phyloP scores from a whole-genome alignment of 2,329 filamentous ascomycete species.

The Venturia pyrina region DNA sequence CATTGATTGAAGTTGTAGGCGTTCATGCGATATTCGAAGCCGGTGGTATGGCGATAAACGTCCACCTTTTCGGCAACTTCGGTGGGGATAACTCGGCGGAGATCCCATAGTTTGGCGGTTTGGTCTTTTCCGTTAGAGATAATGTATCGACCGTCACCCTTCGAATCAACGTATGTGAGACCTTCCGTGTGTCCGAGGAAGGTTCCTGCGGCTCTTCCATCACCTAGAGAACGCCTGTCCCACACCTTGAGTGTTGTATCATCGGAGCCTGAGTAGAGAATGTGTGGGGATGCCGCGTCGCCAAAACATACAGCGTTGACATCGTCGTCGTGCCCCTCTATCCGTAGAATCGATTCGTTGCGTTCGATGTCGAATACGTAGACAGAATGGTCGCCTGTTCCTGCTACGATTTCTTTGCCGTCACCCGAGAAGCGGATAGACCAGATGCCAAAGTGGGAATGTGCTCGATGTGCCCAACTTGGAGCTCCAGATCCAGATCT shows the following conservation, averaged over 20 bases:
- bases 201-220: conserved; percentile 52
- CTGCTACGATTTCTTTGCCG: conserved; percentile 80
- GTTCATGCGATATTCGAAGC: conserved; percentile 67
- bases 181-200: conserved; percentile 58
- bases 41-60: conserved; percentile 46
- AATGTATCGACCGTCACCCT: conserved; percentile 82
- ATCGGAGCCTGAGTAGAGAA: conserved; percentile 91
- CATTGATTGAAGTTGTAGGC: conserved; percentile 56
- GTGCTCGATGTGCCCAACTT: not conserved
- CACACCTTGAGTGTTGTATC: conserved; percentile 92
- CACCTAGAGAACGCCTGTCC: conserved; percentile 66
- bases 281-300: conserved; percentile 78
- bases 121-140: conserved; percentile 94
- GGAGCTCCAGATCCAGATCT: not conserved
- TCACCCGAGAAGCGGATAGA: conserved; percentile 89
- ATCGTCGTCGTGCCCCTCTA: conserved; percentile 73
- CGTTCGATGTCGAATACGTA: conserved; percentile 90
- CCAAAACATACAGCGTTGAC: conserved; percentile 97
- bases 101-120: conserved; percentile 93
- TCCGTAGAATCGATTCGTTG: conserved; percentile 60
- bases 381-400: conserved; percentile 68
- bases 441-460: conserved; percentile 45
- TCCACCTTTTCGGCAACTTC: conserved; percentile 50
- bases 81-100: conserved; percentile 77
- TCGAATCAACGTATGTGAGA: conserved; percentile 61